These are phyloP conservation scores for Jatropha multifida DNA, from an alignment of 441 rosid species.

Conservation along the genomic window DNA sequence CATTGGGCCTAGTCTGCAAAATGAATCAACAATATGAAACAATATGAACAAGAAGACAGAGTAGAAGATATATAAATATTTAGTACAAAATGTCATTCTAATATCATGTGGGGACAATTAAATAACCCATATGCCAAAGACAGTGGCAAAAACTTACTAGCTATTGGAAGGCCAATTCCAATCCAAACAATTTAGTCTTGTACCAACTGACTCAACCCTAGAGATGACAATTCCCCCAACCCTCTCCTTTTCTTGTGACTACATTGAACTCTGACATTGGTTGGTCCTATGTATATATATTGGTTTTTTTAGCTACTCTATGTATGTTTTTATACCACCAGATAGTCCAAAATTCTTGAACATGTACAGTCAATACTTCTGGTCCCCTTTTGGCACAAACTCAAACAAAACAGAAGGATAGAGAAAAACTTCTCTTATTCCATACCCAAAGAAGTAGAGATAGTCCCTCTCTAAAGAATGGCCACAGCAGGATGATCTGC, in stretches of 20 bases:
- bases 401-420: neutral
- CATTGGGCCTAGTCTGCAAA: constrained; percentile 79
- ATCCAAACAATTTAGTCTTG: too few species aligned
- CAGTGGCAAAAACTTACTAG: neutral
- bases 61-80: neutral
- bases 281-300: too few species aligned
- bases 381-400: neutral
- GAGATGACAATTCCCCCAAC: too few species aligned
- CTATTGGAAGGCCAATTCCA: too few species aligned
- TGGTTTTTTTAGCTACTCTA: too few species aligned
- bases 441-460: constrained; percentile 95
- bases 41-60: constrained; percentile 8
- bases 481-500: constrained; percentile 64
- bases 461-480: constrained; percentile 79
- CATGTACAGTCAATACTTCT: neutral
- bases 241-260: too few species aligned
- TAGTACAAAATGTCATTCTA: too few species aligned
- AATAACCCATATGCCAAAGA: neutral
- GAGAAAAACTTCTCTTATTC: neutral
- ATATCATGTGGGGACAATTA: neutral
- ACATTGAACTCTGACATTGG: too few species aligned
- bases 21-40: neutral
- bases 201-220: too few species aligned
- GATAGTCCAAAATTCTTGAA: neutral
- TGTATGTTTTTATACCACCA: neutral